phyloP scores from a whole-genome alignment of 495 filamentous ascomycete genomes.

The Tuber indicum region DNA sequence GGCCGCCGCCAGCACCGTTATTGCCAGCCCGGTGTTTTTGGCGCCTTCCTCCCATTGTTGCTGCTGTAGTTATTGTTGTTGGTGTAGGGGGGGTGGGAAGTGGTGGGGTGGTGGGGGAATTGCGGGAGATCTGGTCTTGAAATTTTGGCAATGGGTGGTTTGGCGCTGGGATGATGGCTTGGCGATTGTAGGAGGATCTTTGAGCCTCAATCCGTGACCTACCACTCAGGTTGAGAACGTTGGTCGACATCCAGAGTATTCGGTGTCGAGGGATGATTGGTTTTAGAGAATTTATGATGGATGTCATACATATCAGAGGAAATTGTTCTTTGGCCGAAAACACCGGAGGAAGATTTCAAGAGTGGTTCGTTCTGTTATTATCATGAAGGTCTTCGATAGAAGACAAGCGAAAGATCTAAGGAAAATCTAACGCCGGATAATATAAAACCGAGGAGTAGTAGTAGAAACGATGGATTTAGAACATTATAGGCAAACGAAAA shows the following conservation, averaged over 20 bases:
- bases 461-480: background rate
- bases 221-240: background rate
- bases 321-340: background rate
- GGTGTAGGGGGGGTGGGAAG: background rate
- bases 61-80: background rate
- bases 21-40: background rate
- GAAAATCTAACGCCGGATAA: background rate
- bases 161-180: background rate
- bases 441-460: background rate
- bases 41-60: background rate
- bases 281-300: background rate
- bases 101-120: background rate
- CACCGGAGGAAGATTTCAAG: background rate
- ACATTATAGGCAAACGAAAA: background rate
- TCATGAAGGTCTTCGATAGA: background rate
- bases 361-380: background rate
- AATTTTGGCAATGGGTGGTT: background rate
- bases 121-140: background rate
- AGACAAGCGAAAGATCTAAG: background rate
- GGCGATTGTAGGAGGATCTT: background rate
- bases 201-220: background rate
- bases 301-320: no score
- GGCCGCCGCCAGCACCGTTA: constrained; percentile 7
- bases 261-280: background rate
- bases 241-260: background rate